Base-by-base conservation (phyloP, 192 early-diverging fungal genomes). In the Pilobolus umbonatus region DNA sequence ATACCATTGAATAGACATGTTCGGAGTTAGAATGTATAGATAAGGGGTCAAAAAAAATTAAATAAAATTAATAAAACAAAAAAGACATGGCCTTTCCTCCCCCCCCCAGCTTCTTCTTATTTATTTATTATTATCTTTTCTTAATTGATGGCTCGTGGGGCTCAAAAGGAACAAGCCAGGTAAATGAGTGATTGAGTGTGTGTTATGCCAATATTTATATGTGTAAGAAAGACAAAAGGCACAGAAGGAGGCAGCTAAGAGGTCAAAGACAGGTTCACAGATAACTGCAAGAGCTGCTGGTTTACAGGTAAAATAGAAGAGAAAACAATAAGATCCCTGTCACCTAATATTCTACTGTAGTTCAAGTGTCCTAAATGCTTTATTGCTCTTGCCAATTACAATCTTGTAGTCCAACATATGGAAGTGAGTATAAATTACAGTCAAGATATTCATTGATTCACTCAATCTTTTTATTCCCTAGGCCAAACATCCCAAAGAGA, bases 191-290 rank as follows among this genome's bases (percentile, higher is more conserved):
- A 56, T 14, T 15, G 10, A 15, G 29, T 30, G 2, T 11, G n/a
- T 14, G 19, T 21, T 1, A 5, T 15, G 1, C 12, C 1, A 10
- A 4, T 35, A 21, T 9, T 32, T n/a, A 47, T 53, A 14, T 31
- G 10, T 56, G 7, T 56, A 42, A 31, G 15, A 17, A n/a, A n/a
- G 67, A 61, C 55, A 57, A 62, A 68, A 62, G 43, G 67, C 67
- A 17, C 60, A 62, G 58, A 68, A 68, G n/a, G 67, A 68, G 58
- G 67, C 67, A 35, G 60, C 55, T 15, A 68, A 68, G 55, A 36
- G 50, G 25, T 32, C 42, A 14, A 36, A 36, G 30, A 32, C 25
- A 19, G 61, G 55, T 3, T 62, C 60, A 8, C 67, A 68, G 47
- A 45, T 68, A 10, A 42, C 26, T 32, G 67, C 60, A 24, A 60